Base-by-base conservation (phyloP, 257 asterid species). In the Nemophila menziesii region DNA sequence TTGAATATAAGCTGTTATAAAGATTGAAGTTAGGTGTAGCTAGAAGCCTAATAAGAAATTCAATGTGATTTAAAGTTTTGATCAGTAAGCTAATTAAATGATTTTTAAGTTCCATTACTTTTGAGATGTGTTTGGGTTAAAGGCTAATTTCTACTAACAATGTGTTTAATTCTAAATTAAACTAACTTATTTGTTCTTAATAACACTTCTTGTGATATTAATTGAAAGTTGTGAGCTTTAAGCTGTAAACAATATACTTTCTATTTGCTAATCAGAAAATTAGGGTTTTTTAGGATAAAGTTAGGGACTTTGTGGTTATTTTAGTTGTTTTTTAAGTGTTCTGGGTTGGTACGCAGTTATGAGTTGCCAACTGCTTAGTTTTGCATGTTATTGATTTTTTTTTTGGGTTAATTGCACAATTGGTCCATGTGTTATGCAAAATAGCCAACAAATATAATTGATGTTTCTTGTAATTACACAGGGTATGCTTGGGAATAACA, bases 21-120 rank as follows among this genome's bases (percentile, higher is more conserved):
- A 36, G 53, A 46, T 44, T 46, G 49, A 17, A 23, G 43, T 20
- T 53, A 56, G 44, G 48, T 61, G 21, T 49, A 20, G 44, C 43
- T 34, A 6, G 47, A 24, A n/a, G 46, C 52, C 46, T 55, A 65
- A 64, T 62, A 49, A 26, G 62, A 39, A 41, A 39, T 10, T 12
- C 17, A 62, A 2, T 8, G 38, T 33, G 43, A 39, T 11, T 20
- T 43, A 10, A 27, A 22, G 4, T 16, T 58, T 44, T 21, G 16
- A 18, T 29, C 29, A 19, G 53, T 23, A 18, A 48, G 40, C 57
- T 61, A 13, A 27, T 67, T 0, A 43, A 59, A 62, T 52, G 49
- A 36, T 57, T 72, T n/a, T 29, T 29, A 23, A 38, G 49, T 47
- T 48, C 62, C 75, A 59, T 65, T 70, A 74, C 64, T 7, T 49